Percentiles rank a stretch among this genome's conserved stretches.
phyloP scores from a whole-genome alignment of 2,329 filamentous ascomycete species.

The Fusarium anthophilum region DNA sequence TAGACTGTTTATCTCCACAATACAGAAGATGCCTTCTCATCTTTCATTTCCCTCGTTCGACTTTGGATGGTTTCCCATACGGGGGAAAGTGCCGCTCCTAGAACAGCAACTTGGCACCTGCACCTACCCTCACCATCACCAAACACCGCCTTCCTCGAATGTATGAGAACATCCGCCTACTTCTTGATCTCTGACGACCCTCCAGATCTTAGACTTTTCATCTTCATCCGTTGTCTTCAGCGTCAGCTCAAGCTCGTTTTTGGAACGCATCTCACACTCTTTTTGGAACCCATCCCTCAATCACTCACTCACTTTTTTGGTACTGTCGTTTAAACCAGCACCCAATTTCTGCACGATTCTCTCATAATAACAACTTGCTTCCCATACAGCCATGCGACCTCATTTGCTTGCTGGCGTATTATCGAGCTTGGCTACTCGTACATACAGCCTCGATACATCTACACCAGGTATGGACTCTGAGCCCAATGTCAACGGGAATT shows the following conservation, averaged over 20 bases:
- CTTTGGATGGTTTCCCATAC: background rate
- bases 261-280: conserved; percentile 41
- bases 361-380: conserved; percentile 21
- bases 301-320: conserved; percentile 44
- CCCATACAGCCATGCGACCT: conserved; percentile 37
- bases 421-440: conserved; percentile 10
- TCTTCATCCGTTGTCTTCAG: conserved; percentile 32
- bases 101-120: background rate
- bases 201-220: background rate
- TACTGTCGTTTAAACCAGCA: conserved; percentile 46
- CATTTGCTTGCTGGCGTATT: conserved; percentile 13
- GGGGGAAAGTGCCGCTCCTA: background rate
- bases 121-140: background rate
- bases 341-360: conserved; percentile 9
- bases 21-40: background rate
- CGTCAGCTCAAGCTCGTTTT: conserved; percentile 37
- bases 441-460: background rate
- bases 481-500: background rate
- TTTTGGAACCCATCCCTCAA: conserved; percentile 45
- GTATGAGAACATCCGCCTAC: background rate
- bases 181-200: background rate
- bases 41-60: background rate
- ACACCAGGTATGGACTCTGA: conserved; percentile 16
- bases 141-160: background rate
- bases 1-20: background rate